Conservation (phyloP, 352 stramenopile species). For the Pythium vanterpoolii region DNA sequence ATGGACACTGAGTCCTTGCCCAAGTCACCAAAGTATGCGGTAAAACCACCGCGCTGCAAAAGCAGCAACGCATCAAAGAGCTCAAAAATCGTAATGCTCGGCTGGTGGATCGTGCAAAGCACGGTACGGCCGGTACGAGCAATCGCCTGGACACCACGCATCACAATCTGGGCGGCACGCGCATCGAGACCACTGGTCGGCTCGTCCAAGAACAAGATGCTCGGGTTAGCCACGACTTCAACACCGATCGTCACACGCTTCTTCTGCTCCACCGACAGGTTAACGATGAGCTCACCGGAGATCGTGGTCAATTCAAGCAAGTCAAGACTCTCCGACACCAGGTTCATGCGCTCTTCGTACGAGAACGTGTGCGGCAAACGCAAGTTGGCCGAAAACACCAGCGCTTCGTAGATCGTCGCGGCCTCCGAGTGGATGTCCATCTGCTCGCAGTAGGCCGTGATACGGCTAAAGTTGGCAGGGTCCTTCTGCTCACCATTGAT, state of each 20-base stretch:
- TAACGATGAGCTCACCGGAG: constrained; percentile 58
- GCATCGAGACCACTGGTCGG: constrained; percentile 88
- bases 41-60: constrained; percentile 54
- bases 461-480: constrained; percentile 73
- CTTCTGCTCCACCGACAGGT: constrained; percentile 85
- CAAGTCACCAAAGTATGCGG: constrained; percentile 87
- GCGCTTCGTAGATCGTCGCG: constrained; percentile 84
- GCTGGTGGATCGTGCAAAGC: constrained; percentile 62
- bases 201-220: constrained; percentile 93
- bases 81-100: constrained; percentile 89
- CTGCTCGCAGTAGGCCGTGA: constrained; percentile 91
- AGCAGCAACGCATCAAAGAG: constrained; percentile 90
- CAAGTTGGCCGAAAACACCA: constrained; percentile 90
- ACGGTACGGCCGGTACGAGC: constrained; percentile 83
- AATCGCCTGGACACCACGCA: constrained; percentile 85
- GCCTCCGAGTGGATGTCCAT: constrained; percentile 74
- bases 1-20: constrained; percentile 79
- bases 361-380: constrained; percentile 59
- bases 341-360: constrained; percentile 36
- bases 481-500: constrained; percentile 89
- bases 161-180: constrained; percentile 83
- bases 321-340: constrained; percentile 55
- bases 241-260: constrained; percentile 92
- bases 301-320: constrained; percentile 52
- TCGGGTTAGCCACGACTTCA: constrained; percentile 91